Base-by-base conservation (phyloP, 305 asterid genomes). In the Fraxinus platypoda region DNA sequence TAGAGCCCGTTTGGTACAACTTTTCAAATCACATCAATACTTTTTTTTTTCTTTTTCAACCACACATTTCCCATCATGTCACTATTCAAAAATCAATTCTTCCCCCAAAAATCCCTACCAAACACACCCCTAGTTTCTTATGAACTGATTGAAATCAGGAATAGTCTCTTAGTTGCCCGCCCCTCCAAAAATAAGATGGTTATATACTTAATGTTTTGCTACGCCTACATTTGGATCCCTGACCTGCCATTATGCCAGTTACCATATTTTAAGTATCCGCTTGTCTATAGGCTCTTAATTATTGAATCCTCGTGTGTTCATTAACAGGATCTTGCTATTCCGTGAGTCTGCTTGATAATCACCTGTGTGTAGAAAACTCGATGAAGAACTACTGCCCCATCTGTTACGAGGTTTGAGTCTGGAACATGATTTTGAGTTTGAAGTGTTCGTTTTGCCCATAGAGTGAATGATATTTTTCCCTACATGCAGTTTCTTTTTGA, bases 321-420 rank as follows among this genome's bases (percentile, higher is more conserved):
- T 83, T 34, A 76, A 57, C 93, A 95, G 99, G 98, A 76, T 95
- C 99, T 73, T 95, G 99, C 90, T 95, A 95, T 87, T 72, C 97
- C 12, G 75, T 86, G 78, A 80, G 84, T 81, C 89, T 95, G 62
- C 95, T 85, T 46, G 84, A 92, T 81, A 94, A 95, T 87, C 99
- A 95, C 87, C 83, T 62, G 79, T 93, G 99, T 66, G 92, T 95
- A 19, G 97, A 95, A 87, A 89, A 95, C 87, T 94, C 99, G 46
- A 95, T 94, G 99, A 94, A 93, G 91, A 86, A 87, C 86, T 94
- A 91, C 74, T 95, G 99, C 86, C 99, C 98, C 84, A 95, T 95
- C 78, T 93, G 99, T 88, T 95, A 93, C 76, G 99, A 95, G 99
- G 98, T 95, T 78, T 76, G 81, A 77, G 66, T 84, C 84, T 83